Evolutionary conservation across 2,329 filamentous ascomycete species (phyloP).

Genomic region (Thielaviopsis punctulata): DNA sequence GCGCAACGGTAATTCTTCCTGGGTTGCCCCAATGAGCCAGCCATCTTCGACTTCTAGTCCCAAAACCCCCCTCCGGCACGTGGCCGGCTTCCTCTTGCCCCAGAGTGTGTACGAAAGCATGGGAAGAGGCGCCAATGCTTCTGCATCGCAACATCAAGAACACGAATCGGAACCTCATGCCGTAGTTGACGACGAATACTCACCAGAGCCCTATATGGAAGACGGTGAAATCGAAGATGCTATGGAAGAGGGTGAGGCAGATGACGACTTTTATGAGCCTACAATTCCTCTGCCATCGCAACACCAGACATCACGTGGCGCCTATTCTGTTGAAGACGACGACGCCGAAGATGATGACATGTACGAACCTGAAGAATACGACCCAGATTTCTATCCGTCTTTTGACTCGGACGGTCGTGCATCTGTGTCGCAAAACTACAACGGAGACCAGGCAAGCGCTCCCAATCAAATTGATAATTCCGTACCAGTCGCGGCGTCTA

Average conservation of each 20-base stretch:
- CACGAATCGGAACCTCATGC: not conserved
- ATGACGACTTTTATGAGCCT: constrained; percentile 44
- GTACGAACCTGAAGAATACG: constrained; percentile 9
- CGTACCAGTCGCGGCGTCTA: not conserved
- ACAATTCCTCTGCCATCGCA: constrained; percentile 3
- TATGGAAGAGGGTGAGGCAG: constrained; percentile 30
- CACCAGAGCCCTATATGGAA: not conserved
- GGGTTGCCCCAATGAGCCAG: constrained; percentile 6
- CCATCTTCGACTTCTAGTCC: not conserved
- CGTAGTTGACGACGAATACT: constrained; percentile 2
- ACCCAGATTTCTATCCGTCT: not conserved
- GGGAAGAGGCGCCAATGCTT: not conserved
- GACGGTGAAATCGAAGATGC: not conserved
- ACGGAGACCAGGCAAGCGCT: not conserved
- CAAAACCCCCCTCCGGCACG: not conserved
- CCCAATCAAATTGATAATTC: not conserved
- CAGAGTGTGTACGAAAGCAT: not conserved
- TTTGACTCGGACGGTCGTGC: constrained; percentile 6
- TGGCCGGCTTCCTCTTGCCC: not conserved
- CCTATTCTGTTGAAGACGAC: not conserved
- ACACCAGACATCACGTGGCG: not conserved
- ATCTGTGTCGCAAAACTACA: not conserved
- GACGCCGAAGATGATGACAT: constrained; percentile 10
- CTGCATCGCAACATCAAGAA: not conserved
- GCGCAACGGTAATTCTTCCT: constrained; percentile 1